Evolutionary conservation across 2,329 filamentous ascomycete genomes (phyloP), one percentile per base, ranked within the genome.

Genomic region (Onygenales sp.): DNA sequence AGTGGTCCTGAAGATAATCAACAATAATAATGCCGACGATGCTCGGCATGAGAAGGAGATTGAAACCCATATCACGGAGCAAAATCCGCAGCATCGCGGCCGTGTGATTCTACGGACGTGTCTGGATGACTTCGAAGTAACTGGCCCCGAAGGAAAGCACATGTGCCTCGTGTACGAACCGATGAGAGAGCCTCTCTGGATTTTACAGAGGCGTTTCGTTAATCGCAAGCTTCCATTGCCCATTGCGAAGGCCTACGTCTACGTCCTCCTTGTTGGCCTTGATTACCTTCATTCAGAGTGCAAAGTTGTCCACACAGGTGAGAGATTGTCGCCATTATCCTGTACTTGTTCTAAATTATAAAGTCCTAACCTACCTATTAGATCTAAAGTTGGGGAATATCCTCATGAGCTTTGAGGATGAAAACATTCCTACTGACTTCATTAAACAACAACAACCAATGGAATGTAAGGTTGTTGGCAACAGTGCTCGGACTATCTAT

Each of bases 401-500:
- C 21, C 21, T 27, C 1, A 27, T 27, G 21, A 27, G 21, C 21
- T 27, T 27, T 27, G 21, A 27, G 21, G 21, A 4, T 27, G 21
- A 27, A 27, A 27, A 27, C 21, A 27, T 27, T 27, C 21, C 21
- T 5, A 27, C 21, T 27, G 21, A 27, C 21, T 27, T 27, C 21
- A 27, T 27, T 27, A 27, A 27, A 27, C 21, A 1, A 27, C 21
- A 27, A 27, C 21, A 27, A 27, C 21, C 21, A 27, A 27, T 27
- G 21, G 1, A 27, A 27, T 27, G 21, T 27, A 27, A 27, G 21
- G 21, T 17, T 44, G 21, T 27, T 27, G 21, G 21, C 21, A 27
- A 27, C 21, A 44, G 13, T 21, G 21, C 3, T 1, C 62, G 63
- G 7, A 58, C 59, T 9, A 59, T 67, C 1, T 70, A 67, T 54